These are phyloP conservation scores for Xylariaceae sp. DNA, from an alignment of 2,329 filamentous ascomycete species.

Conservation along the genomic window DNA sequence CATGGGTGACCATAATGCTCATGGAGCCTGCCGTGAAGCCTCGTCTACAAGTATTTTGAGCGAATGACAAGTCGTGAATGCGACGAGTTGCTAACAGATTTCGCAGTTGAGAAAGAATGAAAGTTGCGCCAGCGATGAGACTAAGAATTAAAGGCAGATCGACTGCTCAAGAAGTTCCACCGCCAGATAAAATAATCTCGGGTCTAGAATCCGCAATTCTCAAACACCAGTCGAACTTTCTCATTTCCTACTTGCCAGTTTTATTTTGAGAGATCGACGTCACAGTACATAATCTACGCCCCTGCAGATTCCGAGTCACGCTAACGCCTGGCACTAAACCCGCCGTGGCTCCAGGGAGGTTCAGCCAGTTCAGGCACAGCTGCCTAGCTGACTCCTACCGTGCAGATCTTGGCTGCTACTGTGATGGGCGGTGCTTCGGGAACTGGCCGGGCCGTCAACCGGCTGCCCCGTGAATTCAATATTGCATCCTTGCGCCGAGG, in stretches of 20 bases:
- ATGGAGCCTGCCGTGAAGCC: conserved; percentile 4
- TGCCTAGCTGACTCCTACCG: background rate
- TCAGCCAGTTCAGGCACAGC: background rate
- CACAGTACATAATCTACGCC: background rate
- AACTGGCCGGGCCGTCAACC: background rate
- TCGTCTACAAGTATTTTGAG: background rate
- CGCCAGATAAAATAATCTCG: background rate
- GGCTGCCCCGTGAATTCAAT: background rate
- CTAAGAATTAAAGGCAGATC: too few relatives aligned
- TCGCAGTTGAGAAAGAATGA: background rate
- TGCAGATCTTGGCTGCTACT: background rate
- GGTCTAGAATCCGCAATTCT: background rate
- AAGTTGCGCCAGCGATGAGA: background rate
- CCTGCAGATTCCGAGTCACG: background rate
- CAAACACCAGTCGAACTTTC: too few relatives aligned
- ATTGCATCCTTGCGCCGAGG: conserved; percentile 20
- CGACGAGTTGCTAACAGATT: background rate
- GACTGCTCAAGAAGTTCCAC: too few relatives aligned
- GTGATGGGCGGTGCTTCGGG: background rate
- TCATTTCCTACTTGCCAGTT: too few relatives aligned
- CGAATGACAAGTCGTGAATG: background rate
- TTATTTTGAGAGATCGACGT: background rate
- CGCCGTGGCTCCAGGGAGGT: background rate
- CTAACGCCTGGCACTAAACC: background rate
- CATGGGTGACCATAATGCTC: conserved; percentile 41